Base-by-base conservation (phyloP, 495 filamentous ascomycete species). In the Terfezia boudieri region DNA sequence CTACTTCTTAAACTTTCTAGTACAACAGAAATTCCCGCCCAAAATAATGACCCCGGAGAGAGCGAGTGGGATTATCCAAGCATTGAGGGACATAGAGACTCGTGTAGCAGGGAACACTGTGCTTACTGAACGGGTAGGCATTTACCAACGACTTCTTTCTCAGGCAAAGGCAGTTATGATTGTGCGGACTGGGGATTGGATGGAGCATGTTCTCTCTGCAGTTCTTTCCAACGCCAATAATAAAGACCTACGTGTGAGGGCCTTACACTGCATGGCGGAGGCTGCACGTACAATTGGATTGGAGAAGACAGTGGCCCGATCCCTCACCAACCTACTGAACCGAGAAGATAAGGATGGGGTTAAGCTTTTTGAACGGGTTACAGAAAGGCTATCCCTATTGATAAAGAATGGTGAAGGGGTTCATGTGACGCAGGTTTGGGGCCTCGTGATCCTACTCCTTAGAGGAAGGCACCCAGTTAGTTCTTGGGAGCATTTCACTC, bases 391-490 rank as follows among this genome's bases (percentile, higher is more conserved):
- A 57, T 72, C 69, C 49, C 67, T 74, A n/a, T 83, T 94, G 76
- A 67, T 82, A 41, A 71, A 73, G 23, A 73, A 77, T 43, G 75
- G 79, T 48, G 73, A 80, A n/a, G 76, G 76, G 9, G 71, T 72
- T 22, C 73, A 77, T 55, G 85, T 90, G n/a, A 86, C 90, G 7
- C 80, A 84, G 53, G 83, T 95, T 36, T 98, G 89, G 89, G 83
- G 80, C 51, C 73, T 83, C 20, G 71, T 90, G 5, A 72, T 89
- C 9, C 72, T 94, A 4, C 75, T 94, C 20, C 71, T 93, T 36
- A 76, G 82, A 49, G 74, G 71, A 53, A 76, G 76, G 55, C 57
- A 60, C 35, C 68, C 68, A 38, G 61, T 87, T 14, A 76, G 84
- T 36, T 70, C 75, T 56, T 95, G 85, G 86, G 74, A 80, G 52